Evolutionary conservation across 2,329 filamentous ascomycete species (phyloP).

Genomic region (Dendryphion nanum): DNA sequence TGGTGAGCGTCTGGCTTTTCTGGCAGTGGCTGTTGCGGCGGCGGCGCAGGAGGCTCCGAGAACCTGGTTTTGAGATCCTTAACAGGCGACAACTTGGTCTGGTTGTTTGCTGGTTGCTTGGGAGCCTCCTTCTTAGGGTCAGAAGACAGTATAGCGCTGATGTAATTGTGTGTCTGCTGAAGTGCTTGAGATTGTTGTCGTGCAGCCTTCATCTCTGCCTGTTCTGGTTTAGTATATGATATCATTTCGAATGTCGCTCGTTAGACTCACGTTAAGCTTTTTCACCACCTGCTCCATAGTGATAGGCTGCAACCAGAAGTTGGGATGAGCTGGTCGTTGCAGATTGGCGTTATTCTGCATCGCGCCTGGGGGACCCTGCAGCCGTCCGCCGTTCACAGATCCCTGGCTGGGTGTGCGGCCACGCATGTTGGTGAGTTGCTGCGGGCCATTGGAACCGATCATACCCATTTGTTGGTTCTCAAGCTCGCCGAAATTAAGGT

Average conservation of each 20-base stretch:
- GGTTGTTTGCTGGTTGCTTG: conserved; percentile 44
- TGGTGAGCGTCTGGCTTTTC: conserved; percentile 79
- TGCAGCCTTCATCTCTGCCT: conserved; percentile 90
- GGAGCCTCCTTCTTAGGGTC: conserved; percentile 58
- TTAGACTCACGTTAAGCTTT: conserved; percentile 67
- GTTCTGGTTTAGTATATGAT: conserved; percentile 20
- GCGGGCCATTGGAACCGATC: conserved; percentile 62
- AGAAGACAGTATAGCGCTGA: conserved; percentile 72
- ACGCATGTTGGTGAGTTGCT: conserved; percentile 64
- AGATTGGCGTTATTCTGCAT: conserved; percentile 58
- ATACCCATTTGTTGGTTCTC: conserved; percentile 74
- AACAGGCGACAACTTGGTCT: conserved; percentile 45
- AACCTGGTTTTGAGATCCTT: conserved; percentile 83
- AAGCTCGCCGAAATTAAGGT: conserved; percentile 89
- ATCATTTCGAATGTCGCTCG: background rate
- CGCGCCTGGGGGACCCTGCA: conserved; percentile 57
- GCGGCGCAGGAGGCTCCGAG: conserved; percentile 88
- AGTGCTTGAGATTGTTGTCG: conserved; percentile 86
- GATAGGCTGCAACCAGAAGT: conserved; percentile 83
- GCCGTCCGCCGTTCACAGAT: conserved; percentile 64
- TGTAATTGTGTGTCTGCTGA: conserved; percentile 75
- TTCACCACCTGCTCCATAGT: conserved; percentile 96
- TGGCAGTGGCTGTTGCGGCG: conserved; percentile 87
- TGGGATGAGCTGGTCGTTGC: conserved; percentile 71
- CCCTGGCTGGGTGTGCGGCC: conserved; percentile 58